Evolutionary conservation across 441 rosid genomes (phyloP), one percentile per base, ranked within the genome.

Genomic region (Adansonia gregorii): DNA sequence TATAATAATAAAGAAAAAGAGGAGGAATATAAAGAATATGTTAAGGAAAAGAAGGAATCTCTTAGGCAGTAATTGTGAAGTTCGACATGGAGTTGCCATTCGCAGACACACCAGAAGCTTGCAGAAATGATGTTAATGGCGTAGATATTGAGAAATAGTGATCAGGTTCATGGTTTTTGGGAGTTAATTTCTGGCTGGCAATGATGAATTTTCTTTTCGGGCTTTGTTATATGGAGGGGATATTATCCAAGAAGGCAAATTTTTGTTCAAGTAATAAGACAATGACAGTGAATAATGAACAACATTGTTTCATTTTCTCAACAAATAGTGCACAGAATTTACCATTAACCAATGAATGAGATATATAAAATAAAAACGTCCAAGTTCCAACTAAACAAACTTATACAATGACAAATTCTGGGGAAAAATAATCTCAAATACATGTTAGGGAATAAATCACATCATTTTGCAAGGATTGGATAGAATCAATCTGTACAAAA

Each of bases 1-100:
- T 72, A 6, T 43, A 74, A 85, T 43, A 74, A 85, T 59, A 66
- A 72, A 83, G 82, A 84, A 82, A 9, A 76, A 45, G 80, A 85
- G 69, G 80, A 89, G 85, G 82, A 83, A 75, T 68, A 88, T 69
- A 79, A 88, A 91, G 72, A 88, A 82, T 61, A 79, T 22, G 82
- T 86, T 90, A 31, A 90, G 85, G 84, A 85, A 87, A 78, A 88
- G 41, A 35, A 35, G 39, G 81, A 87, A 73, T 48, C 77, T 87
- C 75, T 31, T 79, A 70, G 80, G 76, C 20, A 72, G 81, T 71
- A 74, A 74, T 45, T n/a, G 72, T 56, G 78, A 61, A 43, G 24
- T 59, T 59, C 35, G 35, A 31, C 35, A 31, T 31, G 75, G 74
- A 20, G 77, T 74, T 77, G 87, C 88, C 92, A 89, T 88, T 74